Base-by-base conservation (phyloP, 1,284 basidiomycete genomes). In the Spongispora temasekensis region DNA sequence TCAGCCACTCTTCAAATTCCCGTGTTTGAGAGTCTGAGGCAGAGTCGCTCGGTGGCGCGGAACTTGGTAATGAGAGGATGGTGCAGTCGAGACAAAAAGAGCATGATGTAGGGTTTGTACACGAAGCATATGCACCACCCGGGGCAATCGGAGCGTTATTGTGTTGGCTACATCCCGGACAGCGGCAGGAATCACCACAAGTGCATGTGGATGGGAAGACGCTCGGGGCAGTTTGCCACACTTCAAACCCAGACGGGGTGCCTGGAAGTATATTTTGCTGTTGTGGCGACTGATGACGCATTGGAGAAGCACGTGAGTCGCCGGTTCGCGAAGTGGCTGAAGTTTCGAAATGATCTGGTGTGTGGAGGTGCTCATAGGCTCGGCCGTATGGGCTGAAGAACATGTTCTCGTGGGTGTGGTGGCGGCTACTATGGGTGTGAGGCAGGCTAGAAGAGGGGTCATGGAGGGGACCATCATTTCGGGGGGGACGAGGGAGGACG, bases 311-410 rank as follows among this genome's bases (percentile, higher is more conserved):
- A 61, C 56, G 68, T 50, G 59, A 17, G 52, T 71, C 72, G 31
- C 54, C 64, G 1, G 52, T 62, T 60, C 71, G 65, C 56, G 68
- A 61, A 5, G 13, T 25, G 2, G 61, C 56, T 15, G 68, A 70
- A 23, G 61, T 48, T 48, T 73, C 74, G 52, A 65, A 61, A 46
- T 75, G 72, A 42, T 76, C 76, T 37, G 69, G 53, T 2, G 71
- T 67, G 56, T 78, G 76, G 19, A 68, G 57, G 7, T 77, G 74
- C 65, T 84, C 86, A 66, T 86, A 85, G 21, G 85, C 84, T 30
- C 86, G 80, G 27, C 81, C 80, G 61, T 89, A 90, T 0, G 88
- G 89, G 56, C 84, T 86, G 68, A 78, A 87, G 56, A 77, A 76
- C 56, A 75, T 71, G 56, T 69, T 71, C 37, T 82, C 80, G 67